Evolutionary conservation across 345 rosid species (phyloP), one percentile per base, ranked within the genome.

Genomic region (Balakata baccata): DNA sequence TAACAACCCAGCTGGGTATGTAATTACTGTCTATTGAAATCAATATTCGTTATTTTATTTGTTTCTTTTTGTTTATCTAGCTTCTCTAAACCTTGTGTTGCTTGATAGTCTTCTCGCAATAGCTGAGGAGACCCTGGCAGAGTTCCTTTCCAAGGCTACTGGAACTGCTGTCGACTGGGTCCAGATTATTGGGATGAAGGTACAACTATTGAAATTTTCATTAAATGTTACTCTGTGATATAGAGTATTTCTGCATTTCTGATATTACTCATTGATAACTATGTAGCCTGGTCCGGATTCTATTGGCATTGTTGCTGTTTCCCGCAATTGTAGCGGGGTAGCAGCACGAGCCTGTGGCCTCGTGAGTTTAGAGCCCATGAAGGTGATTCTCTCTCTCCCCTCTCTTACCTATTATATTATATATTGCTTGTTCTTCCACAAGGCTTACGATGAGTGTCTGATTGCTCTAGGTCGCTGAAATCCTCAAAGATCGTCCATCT

Each of bases 161-260:
- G 98, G 98, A 86, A 94, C 98, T 86, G 98, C 98, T 90, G 92
- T 94, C 80, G 89, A 94, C 88, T 94, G 98, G 98, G 98, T 92
- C 23, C 98, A 94, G 92, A 92, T 94, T 97, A 90, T 92, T 89
- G 98, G 98, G 97, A 94, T 94, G 98, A 94, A 94, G 98, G 98
- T 94, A 29, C 34, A 29, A 29, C 34, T 29, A 1, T 29, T 29
- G 17, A 54, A 10, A 5, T 6, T 45, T 60, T 47, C 7, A 34
- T n/a, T 1, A 4, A 64, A 56, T 5, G 34, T 51, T 64, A 18
- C 45, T n/a, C 12, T 74, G 34, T 29, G 34, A 11, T 3, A 59
- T 20, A 14, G 14, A 0, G 11, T 0, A 17, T 25, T 53, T 29
- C 34, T 29, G 34, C 34, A 29, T 49, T 43, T 65, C 11, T 17